phyloP scores from a whole-genome alignment of 345 rosid species.

The Atalantia buxifolia region DNA sequence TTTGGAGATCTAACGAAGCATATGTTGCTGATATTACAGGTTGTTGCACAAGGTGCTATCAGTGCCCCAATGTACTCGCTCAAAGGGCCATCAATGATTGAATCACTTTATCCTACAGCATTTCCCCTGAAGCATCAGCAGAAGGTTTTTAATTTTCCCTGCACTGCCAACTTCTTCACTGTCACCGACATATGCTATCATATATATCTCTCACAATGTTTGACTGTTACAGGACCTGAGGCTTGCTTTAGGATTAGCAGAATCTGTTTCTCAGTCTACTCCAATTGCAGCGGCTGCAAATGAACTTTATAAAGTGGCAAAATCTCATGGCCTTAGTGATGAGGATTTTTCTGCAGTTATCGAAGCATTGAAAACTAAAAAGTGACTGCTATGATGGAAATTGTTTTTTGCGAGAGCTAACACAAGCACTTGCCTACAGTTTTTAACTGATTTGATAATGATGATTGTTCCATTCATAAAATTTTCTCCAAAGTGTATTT shows the following conservation, averaged over 20 bases:
- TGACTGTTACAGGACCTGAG: slow-evolving; percentile 67
- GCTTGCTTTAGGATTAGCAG: slow-evolving; percentile 87
- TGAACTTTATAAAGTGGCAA: slow-evolving; percentile 84
- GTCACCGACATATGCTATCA: neutral
- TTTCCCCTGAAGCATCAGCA: slow-evolving; percentile 95
- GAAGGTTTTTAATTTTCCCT: slow-evolving; percentile 53
- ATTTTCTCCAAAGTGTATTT: neutral
- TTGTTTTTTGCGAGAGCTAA: neutral
- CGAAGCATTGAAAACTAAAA: slow-evolving; percentile 69
- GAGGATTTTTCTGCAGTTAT: slow-evolving; percentile 91
- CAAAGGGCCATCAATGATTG: slow-evolving; percentile 85
- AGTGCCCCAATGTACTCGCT: slow-evolving; percentile 85
- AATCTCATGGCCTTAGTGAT: slow-evolving; percentile 74
- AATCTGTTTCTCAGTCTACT: slow-evolving; percentile 81
- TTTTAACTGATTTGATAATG: neutral
- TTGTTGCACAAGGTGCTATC: slow-evolving; percentile 84
- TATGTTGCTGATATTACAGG: slow-evolving; percentile 42
- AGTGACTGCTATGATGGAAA: neutral
- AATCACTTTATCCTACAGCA: slow-evolving; percentile 75
- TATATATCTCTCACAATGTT: neutral
- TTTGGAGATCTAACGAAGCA: neutral
- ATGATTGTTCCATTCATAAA: neutral
- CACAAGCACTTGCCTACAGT: neutral
- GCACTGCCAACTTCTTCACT: neutral
- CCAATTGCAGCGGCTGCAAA: slow-evolving; percentile 91